A percentile compares a stretch with the other conserved stretches of the same genome.
phyloP scores from a whole-genome alignment of 495 filamentous ascomycete species.

The Podospora conica region DNA sequence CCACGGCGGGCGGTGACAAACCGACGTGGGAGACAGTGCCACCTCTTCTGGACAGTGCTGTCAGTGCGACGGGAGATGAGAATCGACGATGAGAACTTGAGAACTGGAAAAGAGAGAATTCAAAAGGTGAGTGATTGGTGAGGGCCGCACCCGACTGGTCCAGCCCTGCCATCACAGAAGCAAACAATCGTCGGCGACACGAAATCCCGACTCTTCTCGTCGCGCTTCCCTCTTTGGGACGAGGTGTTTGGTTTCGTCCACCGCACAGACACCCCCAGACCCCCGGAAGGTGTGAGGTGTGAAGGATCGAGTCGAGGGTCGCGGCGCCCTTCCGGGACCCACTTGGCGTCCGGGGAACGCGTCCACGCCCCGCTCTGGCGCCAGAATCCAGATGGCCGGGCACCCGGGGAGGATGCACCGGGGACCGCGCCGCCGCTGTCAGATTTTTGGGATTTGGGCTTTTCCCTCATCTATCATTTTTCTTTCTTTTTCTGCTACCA shows the following conservation, averaged over 20 bases:
- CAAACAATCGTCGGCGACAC: background rate
- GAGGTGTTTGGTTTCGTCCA: background rate
- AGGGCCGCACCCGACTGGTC: too few relatives aligned
- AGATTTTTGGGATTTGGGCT: background rate
- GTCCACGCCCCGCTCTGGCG: background rate
- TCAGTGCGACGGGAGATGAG: background rate
- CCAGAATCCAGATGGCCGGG: background rate
- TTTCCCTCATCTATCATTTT: background rate
- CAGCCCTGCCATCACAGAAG: too few relatives aligned
- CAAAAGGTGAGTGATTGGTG: background rate
- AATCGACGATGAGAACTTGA: background rate
- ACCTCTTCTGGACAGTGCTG: background rate
- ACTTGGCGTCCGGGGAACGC: background rate
- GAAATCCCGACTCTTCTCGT: background rate
- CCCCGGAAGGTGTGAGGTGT: too few relatives aligned
- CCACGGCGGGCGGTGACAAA: background rate
- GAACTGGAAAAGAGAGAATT: background rate
- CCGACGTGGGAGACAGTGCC: background rate
- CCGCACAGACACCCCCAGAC: background rate
- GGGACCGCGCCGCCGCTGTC: background rate
- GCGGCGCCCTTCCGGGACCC: background rate
- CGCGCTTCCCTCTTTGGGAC: background rate
- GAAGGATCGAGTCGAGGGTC: background rate
- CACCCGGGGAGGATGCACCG: background rate
- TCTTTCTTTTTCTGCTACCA: background rate